These are phyloP conservation scores for Calonectria naviculata DNA, from an alignment of 2,329 filamentous ascomycete species.

Conservation along the genomic window DNA sequence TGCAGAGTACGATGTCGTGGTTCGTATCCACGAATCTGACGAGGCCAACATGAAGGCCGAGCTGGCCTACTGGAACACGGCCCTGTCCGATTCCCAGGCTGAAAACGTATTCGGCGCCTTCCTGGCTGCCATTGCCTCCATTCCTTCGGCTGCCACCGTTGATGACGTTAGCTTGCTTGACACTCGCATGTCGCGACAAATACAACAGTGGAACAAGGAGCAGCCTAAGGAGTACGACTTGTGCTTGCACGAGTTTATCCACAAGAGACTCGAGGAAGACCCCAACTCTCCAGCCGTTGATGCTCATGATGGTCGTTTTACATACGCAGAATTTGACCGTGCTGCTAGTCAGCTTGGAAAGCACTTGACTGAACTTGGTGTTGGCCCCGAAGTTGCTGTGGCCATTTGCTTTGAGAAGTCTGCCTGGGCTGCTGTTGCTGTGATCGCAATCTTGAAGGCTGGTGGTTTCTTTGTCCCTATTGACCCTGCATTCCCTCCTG, in stretches of 20 bases:
- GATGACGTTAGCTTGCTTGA: not conserved
- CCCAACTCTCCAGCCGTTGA: not conserved
- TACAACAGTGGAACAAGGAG: not conserved
- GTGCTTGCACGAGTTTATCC: not conserved
- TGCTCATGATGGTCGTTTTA: not conserved
- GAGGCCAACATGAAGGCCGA: not conserved
- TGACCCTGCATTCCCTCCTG: not conserved
- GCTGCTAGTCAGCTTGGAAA: not conserved
- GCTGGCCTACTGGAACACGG: not conserved
- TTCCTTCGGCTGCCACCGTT: not conserved
- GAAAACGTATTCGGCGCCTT: not conserved
- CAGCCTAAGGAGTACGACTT: not conserved
- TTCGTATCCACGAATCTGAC: not conserved
- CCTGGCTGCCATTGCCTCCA: not conserved
- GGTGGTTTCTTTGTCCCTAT: not conserved
- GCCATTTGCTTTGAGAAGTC: not conserved
- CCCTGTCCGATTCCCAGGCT: not conserved
- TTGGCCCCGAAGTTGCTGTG: not conserved
- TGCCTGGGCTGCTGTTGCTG: not conserved
- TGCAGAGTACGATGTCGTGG: not conserved
- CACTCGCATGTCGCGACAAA: not conserved
- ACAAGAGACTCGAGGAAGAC: not conserved
- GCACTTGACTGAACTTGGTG: not conserved
- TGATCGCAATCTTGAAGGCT: not conserved
- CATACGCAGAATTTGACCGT: not conserved